Conservation (phyloP, 176 grass and related monocot species). For the Hsuehochloa calcarea region DNA sequence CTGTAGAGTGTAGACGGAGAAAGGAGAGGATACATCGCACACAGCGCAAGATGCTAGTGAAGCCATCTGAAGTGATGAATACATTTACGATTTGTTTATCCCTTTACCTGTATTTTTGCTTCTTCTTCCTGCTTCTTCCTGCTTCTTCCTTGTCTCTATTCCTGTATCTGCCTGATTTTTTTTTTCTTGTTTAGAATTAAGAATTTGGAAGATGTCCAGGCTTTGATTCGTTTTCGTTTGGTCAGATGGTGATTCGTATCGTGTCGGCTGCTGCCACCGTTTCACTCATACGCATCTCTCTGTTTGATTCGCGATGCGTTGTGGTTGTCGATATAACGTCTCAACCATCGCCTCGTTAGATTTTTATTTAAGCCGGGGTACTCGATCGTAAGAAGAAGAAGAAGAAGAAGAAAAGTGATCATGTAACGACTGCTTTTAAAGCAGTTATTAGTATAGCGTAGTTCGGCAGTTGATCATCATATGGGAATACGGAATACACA, state of each 20-base stretch:
- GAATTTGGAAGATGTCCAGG: background rate
- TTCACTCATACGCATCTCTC: background rate
- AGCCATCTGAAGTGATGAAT: slow-evolving; percentile 1
- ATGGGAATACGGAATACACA: background rate
- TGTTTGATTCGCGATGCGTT: background rate
- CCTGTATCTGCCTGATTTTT: background rate
- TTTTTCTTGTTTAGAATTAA: background rate
- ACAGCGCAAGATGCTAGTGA: slow-evolving; percentile 15
- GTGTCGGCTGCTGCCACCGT: background rate
- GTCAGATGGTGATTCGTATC: slow-evolving; percentile 35
- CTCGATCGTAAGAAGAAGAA: background rate
- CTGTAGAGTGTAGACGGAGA: background rate
- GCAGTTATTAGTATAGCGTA: background rate
- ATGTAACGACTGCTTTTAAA: background rate
- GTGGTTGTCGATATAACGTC: slow-evolving; percentile 32
- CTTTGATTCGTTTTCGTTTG: slow-evolving; percentile 33
- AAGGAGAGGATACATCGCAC: background rate
- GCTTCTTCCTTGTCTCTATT: slow-evolving; percentile 13
- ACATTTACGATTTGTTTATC: background rate
- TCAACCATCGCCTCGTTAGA: slow-evolving; percentile 10
- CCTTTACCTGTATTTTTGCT: background rate
- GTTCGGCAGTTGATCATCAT: slow-evolving; percentile 9
- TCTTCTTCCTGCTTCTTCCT: background rate
- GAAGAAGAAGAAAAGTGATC: background rate
- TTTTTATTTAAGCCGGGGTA: background rate